Evolutionary conservation across 2,329 filamentous ascomycete genomes (phyloP), one percentile per base, ranked within the genome.

Genomic region (Septoria petroselini): DNA sequence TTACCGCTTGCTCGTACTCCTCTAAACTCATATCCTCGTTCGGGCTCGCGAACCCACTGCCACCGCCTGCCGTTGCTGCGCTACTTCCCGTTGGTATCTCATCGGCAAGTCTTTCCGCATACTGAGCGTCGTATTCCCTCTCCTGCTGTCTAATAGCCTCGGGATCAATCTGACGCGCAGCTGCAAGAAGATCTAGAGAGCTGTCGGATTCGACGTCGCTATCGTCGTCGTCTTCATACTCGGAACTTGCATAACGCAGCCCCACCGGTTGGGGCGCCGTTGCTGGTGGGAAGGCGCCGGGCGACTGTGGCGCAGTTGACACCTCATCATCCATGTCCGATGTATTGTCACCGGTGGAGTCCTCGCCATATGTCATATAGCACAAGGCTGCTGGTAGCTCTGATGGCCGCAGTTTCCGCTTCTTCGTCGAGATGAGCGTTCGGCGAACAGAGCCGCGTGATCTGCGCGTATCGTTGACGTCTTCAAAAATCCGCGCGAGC

Each of bases 361-460:
- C 58, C 12, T 64, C 59, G n/a, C 70, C 67, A 39, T 70, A 65
- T 14, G 69, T 66, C 21, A 73, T 66, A 51, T 71, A 74, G 48
- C 57, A 62, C 0, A 72, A 71, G 0, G 74, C 69, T 1, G 72
- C 71, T 2, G 74, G 74, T 1, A 77, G 65, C 6, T 58, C 48
- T 0, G 74, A 75, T 9, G 66, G 71, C 0, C 71, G 70, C 5
- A 76, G 40, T 76, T 91, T 42, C 72, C 91, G 41, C 75, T 85
- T 50, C 78, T 91, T 54, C 71, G 86, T 50, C 74, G 88, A 57
- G 71, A 85, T 34, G 74, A 84, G 62, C 75, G 91, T 17, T 71
- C 94, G 17, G 68, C 79, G 49, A 83, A 95, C 73, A 79, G 42
- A 51, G 25, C 34, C 48, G n/a, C 44, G 29, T 11, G 38, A 61